Conservation (phyloP, 257 asterid genomes). For the Lavandula angustifolia region DNA sequence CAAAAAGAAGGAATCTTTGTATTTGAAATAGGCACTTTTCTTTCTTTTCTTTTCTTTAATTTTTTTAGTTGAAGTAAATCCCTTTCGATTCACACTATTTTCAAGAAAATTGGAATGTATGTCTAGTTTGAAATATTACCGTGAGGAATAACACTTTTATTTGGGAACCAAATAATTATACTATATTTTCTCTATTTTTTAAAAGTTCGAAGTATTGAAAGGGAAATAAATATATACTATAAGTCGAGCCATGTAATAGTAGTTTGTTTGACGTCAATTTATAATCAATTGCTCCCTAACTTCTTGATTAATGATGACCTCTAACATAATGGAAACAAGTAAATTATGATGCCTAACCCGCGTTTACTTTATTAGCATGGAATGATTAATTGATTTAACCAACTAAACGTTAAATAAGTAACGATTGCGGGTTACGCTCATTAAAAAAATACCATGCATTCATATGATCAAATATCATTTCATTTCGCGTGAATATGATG, state of each 20-base stretch:
- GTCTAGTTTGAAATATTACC: no score
- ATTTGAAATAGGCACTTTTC: background rate
- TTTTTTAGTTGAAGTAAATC: background rate
- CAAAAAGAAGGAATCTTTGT: background rate
- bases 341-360: constrained; percentile 23
- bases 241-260: background rate
- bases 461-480: constrained; percentile 18
- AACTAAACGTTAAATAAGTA: background rate
- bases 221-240: background rate
- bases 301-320: background rate
- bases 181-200: no score
- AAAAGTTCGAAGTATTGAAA: no score
- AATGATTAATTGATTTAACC: constrained; percentile 2
- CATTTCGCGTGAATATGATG: constrained; percentile 3
- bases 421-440: background rate
- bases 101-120: background rate
- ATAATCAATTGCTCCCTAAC: background rate
- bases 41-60: background rate
- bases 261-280: background rate
- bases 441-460: constrained; percentile 2
- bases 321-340: constrained; percentile 3
- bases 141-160: no score
- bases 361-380: constrained; percentile 14
- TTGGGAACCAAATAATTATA: no score
- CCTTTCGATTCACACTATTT: background rate